These are phyloP conservation scores for Cyberlindnera saturnus DNA, from an alignment of 805 yeast species.

Conservation along the genomic window DNA sequence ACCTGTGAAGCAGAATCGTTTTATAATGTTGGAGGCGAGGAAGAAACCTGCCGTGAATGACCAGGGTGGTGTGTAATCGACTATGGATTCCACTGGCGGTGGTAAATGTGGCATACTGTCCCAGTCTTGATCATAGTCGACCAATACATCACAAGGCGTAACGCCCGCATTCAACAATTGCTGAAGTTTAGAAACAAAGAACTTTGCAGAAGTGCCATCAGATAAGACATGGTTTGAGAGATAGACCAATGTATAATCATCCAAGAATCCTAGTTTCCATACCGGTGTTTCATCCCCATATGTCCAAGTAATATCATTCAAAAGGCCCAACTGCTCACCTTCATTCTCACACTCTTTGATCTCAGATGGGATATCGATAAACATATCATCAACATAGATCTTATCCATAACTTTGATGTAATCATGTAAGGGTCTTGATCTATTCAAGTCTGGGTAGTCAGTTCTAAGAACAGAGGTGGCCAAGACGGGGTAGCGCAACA, in stretches of 20 bases:
- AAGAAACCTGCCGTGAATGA: constrained; percentile 8
- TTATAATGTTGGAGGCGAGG: constrained; percentile 4
- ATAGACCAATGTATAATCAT: constrained; percentile 12
- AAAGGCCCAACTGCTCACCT: constrained; percentile 2
- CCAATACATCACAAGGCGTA: constrained; percentile 1
- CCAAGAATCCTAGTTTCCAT: constrained; percentile 16
- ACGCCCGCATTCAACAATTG: constrained; percentile 1
- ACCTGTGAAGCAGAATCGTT: background rate
- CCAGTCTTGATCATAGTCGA: constrained; percentile 8
- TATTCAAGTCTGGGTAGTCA: constrained; percentile 12
- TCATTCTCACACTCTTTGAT: background rate
- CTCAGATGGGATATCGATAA: constrained; percentile 8
- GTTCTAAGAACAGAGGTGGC: constrained; percentile 11
- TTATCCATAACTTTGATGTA: constrained; percentile 14
- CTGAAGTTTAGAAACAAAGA: constrained; percentile 11
- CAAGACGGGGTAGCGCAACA: constrained; percentile 16
- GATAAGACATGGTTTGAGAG: constrained; percentile 18
- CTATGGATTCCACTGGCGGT: constrained; percentile 10
- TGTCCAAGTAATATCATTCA: constrained; percentile 12
- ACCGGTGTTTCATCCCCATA: constrained; percentile 11
- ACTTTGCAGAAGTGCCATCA: constrained; percentile 16
- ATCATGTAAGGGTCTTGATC: constrained; percentile 13
- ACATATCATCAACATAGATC: constrained; percentile 10
- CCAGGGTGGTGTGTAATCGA: constrained; percentile 12
- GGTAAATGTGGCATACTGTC: constrained; percentile 10